Percentiles rank a stretch among this genome's conserved stretches.
phyloP scores from a whole-genome alignment of 768 basidiomycete species.

The Lactifluus rugatus region DNA sequence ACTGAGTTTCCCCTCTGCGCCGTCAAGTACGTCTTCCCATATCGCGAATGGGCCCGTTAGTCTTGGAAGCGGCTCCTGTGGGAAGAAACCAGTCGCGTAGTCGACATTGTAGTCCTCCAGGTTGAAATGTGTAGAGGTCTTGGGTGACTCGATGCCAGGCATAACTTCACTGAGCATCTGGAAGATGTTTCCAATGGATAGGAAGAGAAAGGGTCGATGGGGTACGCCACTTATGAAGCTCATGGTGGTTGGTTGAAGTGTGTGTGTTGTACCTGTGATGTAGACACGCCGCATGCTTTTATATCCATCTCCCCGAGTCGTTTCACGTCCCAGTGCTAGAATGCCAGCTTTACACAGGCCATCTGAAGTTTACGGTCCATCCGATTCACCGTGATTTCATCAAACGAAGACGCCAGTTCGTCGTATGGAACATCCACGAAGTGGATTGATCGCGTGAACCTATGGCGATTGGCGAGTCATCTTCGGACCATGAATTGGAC shows the following conservation, averaged over 20 bases:
- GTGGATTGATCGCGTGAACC: conserved; percentile 10
- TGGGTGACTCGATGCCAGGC: neutral
- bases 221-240: conserved; percentile 7
- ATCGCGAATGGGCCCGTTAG: conserved; percentile 43
- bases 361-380: conserved; percentile 1
- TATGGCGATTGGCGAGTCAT: conserved; percentile 11
- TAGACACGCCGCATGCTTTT: neutral
- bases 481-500: neutral
- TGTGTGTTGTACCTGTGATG: neutral
- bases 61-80: conserved; percentile 47
- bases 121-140: conserved; percentile 2
- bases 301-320: conserved; percentile 1
- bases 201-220: conserved; percentile 2
- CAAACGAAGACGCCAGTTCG: conserved; percentile 3
- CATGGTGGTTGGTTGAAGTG: neutral
- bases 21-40: conserved; percentile 63
- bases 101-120: conserved; percentile 41
- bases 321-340: conserved; percentile 8
- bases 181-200: conserved; percentile 17
- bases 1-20: conserved; percentile 44
- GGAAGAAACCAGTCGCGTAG: conserved; percentile 76
- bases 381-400: conserved; percentile 15
- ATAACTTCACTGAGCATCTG: conserved; percentile 8
- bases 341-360: neutral
- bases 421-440: conserved; percentile 1